These are phyloP conservation scores for Globisporangium solare DNA, from an alignment of 352 stramenopile species.

Conservation along the genomic window DNA sequence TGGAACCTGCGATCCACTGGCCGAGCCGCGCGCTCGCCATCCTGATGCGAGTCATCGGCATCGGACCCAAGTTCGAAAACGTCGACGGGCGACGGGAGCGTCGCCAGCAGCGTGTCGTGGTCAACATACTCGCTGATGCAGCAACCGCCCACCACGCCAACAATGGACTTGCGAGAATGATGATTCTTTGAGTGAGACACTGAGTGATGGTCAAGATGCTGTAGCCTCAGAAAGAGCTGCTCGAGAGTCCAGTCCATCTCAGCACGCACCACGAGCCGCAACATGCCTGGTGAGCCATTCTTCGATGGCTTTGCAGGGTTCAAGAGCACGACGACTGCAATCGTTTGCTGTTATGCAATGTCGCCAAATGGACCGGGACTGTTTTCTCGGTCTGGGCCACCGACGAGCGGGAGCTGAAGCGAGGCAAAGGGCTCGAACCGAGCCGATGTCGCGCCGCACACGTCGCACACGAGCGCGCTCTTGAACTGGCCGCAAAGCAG, in stretches of 20 bases:
- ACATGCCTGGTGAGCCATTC: slow-evolving; percentile 19
- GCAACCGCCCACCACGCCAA: slow-evolving; percentile 20
- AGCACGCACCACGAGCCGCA: slow-evolving; percentile 18
- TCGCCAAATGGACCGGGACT: not conserved
- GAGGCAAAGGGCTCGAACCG: slow-evolving; percentile 89
- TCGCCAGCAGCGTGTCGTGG: slow-evolving; percentile 22
- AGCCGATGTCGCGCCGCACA: slow-evolving; percentile 79
- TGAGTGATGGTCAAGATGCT: slow-evolving; percentile 13
- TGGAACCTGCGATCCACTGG: slow-evolving; percentile 10
- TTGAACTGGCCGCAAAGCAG: slow-evolving; percentile 98
- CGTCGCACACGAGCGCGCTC: slow-evolving; percentile 85
- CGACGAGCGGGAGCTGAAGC: slow-evolving; percentile 47
- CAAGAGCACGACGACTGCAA: slow-evolving; percentile 33
- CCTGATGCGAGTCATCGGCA: not conserved
- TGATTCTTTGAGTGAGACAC: not conserved
- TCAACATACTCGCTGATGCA: slow-evolving; percentile 27
- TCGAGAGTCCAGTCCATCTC: slow-evolving; percentile 28
- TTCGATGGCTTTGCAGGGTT: slow-evolving; percentile 17
- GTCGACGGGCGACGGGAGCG: slow-evolving; percentile 25
- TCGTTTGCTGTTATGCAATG: not conserved
- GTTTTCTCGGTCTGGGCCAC: not conserved
- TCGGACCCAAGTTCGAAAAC: slow-evolving; percentile 35
- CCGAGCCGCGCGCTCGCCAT: not conserved
- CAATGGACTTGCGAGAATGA: slow-evolving; percentile 19
- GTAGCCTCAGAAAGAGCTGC: slow-evolving; percentile 32